These are phyloP conservation scores for Aspergillus carbonarius DNA, from an alignment of 2,329 filamentous ascomycete species.

Conservation along the genomic window DNA sequence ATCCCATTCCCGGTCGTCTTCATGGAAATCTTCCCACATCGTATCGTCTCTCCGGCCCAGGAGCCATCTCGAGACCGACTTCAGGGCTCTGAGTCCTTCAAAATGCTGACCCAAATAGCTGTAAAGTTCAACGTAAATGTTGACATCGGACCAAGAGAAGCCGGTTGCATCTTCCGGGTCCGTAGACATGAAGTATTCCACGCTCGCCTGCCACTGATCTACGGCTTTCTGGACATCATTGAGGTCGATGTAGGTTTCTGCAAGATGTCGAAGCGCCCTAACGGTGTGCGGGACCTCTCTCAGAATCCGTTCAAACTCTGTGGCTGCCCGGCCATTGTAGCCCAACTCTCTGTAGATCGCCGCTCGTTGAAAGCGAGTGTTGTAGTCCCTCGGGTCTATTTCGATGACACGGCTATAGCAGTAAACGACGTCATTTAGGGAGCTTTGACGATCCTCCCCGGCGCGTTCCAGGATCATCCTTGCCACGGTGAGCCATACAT, in stretches of 20 bases:
- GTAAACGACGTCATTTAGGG: slow-evolving; percentile 51
- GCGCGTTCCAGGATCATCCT: slow-evolving; percentile 53
- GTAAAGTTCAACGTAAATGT: slow-evolving; percentile 81
- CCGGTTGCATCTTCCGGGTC: slow-evolving; percentile 45
- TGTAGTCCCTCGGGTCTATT: slow-evolving; percentile 52
- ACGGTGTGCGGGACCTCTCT: slow-evolving; percentile 55
- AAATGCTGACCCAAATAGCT: slow-evolving; percentile 62
- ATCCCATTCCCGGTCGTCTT: slow-evolving; percentile 91
- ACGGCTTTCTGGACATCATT: slow-evolving; percentile 51
- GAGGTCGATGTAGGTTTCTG: slow-evolving; percentile 56
- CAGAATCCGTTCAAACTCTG: slow-evolving; percentile 56
- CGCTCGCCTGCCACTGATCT: slow-evolving; percentile 53
- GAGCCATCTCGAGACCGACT: slow-evolving; percentile 75
- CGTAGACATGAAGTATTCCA: slow-evolving; percentile 50
- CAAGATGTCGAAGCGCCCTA: slow-evolving; percentile 55
- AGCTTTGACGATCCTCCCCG: slow-evolving; percentile 44
- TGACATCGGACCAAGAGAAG: slow-evolving; percentile 76
- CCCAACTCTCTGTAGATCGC: slow-evolving; percentile 55
- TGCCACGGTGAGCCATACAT: slow-evolving; percentile 59
- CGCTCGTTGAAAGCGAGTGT: slow-evolving; percentile 56
- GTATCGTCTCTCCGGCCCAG: slow-evolving; percentile 70
- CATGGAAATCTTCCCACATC: slow-evolving; percentile 71
- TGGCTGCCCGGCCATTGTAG: slow-evolving; percentile 47
- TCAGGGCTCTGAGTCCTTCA: slow-evolving; percentile 68
- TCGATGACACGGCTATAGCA: slow-evolving; percentile 56